Base-by-base conservation (phyloP, 495 filamentous ascomycete species). In the Xylaria flabelliformis region DNA sequence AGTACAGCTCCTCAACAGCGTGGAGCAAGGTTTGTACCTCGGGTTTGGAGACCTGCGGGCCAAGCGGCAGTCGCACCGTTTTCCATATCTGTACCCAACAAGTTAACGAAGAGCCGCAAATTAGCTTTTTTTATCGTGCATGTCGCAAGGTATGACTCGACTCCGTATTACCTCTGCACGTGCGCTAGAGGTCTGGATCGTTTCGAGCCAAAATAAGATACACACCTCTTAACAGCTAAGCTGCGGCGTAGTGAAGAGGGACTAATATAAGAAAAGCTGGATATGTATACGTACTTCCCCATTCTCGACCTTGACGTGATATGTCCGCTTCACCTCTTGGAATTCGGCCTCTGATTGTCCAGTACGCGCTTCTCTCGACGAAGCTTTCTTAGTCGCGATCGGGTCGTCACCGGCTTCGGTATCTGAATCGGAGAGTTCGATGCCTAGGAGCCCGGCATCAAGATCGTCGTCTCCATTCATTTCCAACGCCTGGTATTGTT, bases 1-100 rank as follows among this genome's bases (percentile, higher is more conserved):
- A 89, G 50, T 88, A 89, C 12, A 89, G 76, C 72, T 89, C 87
- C 72, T 89, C 87, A 2, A 85, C 86, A 0, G 87, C 85, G 74
- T 89, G 86, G 13, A 88, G 67, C 21, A 89, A 74, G 7, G 81
- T 79, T 68, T 88, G 85, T 1, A 79, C 80, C 3, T 83, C 79
- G 17, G 83, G 80, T 46, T 87, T 87, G 26, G 76, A 65, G 4
- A 82, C 62, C 17, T 66, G 75, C 3, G 69, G 26, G 44, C 67
- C 62, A 8, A 85, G 68, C 13, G 85, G 83, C 19, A 86, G 67
- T n/a, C 74, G 67, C 62, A 86, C 77, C 0, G 78, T 79, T 48
- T 82, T 79, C 75, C 76, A 80, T 39, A 87, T 79, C 85, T 88
- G 59, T 4, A 6, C 39, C 19, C 32, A 29, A 61, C 9, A 12